A percentile compares a stretch with the other conserved stretches of the same genome.
Evolutionary conservation across 345 rosid species (phyloP).

Genomic region (Sisymbrium irio): DNA sequence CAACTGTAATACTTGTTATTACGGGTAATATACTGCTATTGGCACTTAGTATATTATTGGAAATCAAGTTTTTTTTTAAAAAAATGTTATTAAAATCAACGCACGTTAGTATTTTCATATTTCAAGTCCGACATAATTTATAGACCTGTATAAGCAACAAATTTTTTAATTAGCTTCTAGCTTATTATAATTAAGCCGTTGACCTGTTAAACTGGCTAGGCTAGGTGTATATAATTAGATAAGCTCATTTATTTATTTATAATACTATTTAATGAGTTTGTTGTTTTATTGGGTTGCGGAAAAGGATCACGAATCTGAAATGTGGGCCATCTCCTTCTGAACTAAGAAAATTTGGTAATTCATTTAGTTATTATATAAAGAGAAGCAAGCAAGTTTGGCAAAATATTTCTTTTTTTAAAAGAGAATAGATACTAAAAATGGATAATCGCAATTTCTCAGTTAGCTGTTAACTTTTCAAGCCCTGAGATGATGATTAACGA

Average conservation of each 20-base stretch:
- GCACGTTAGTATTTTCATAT: background rate
- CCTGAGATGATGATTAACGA: background rate
- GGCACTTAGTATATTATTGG: too few relatives aligned
- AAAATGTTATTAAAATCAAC: background rate
- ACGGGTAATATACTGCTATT: too few relatives aligned
- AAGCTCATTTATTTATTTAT: background rate
- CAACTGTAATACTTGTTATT: too few relatives aligned
- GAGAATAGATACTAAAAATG: slow-evolving; percentile 8
- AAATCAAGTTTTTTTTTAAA: too few relatives aligned
- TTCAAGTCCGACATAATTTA: background rate
- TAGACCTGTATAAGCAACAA: slow-evolving; percentile 8
- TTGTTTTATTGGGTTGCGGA: slow-evolving; percentile 14
- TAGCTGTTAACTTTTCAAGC: slow-evolving; percentile 3
- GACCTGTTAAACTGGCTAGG: slow-evolving; percentile 14
- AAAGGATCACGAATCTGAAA: slow-evolving; percentile 13
- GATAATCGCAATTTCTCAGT: slow-evolving; percentile 14
- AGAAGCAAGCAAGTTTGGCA: slow-evolving; percentile 20
- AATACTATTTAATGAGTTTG: background rate
- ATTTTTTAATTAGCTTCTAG: background rate
- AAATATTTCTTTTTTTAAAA: background rate
- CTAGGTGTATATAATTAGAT: background rate
- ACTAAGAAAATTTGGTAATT: background rate
- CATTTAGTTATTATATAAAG: background rate
- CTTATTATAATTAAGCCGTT: slow-evolving; percentile 6
- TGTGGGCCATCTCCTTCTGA: slow-evolving; percentile 5